A percentile compares a stretch with the other conserved stretches of the same genome.
phyloP scores from a whole-genome alignment of 2,329 filamentous ascomycete genomes.

The Colletotrichum sp. region DNA sequence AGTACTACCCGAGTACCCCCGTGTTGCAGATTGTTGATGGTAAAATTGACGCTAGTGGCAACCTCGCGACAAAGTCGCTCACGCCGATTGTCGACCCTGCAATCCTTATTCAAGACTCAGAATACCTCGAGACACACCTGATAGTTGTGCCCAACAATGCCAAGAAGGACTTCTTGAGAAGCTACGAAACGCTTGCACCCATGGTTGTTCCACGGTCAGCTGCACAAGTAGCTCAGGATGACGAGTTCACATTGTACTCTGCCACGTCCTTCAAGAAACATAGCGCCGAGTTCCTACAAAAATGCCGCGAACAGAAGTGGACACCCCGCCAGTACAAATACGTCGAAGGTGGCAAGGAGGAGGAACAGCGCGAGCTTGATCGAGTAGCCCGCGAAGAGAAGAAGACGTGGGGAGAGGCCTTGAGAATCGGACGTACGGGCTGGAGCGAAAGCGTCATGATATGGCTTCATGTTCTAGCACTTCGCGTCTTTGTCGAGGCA shows the following conservation, averaged over 20 bases:
- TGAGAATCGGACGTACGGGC: slow-evolving; percentile 86
- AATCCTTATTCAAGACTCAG: slow-evolving; percentile 84
- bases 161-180: slow-evolving; percentile 87
- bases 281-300: slow-evolving; percentile 85
- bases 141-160: slow-evolving; percentile 82
- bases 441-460: slow-evolving; percentile 97
- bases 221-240: slow-evolving; percentile 79
- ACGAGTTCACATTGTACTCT: slow-evolving; percentile 87
- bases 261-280: slow-evolving; percentile 96
- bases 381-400: slow-evolving; percentile 83
- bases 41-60: slow-evolving; percentile 65
- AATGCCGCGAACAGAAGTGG: slow-evolving; percentile 92
- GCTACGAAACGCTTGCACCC: slow-evolving; percentile 84
- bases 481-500: slow-evolving; percentile 96
- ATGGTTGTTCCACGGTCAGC: slow-evolving; percentile 96
- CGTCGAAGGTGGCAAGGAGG: slow-evolving; percentile 86
- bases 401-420: slow-evolving; percentile 90
- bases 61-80: slow-evolving; percentile 92
- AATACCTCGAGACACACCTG: slow-evolving; percentile 96
- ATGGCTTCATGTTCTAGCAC: slow-evolving; percentile 89
- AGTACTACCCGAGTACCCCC: neutral
- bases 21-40: neutral
- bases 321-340: slow-evolving; percentile 94
- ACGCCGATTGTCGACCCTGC: slow-evolving; percentile 85
- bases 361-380: slow-evolving; percentile 86